phyloP scores from a whole-genome alignment of 225 moss, liverwort and hornwort species.

The Climacium dendroides region DNA sequence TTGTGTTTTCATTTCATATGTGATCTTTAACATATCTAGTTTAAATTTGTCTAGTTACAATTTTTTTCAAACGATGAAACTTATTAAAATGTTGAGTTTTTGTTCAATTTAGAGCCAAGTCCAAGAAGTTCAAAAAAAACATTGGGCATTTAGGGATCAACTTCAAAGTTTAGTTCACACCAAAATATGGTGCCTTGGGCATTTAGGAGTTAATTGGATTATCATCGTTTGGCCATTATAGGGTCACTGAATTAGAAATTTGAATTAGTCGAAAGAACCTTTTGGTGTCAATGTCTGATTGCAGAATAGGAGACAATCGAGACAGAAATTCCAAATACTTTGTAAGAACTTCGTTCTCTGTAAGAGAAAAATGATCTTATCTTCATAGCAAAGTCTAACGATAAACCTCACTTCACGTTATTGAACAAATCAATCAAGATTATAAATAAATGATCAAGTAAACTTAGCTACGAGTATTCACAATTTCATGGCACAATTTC shows the following conservation, averaged over 20 bases:
- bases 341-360: not conserved
- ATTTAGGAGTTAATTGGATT: not conserved
- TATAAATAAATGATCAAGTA: not conserved
- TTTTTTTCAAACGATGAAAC: no score
- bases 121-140: no score
- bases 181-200: not conserved
- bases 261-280: no score
- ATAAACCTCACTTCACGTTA: not conserved
- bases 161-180: not conserved
- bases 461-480: slow-evolving; percentile 5
- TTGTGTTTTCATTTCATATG: no score
- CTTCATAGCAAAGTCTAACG: not conserved
- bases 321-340: not conserved
- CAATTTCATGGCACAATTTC: slow-evolving; percentile 8
- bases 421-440: not conserved
- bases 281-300: not conserved
- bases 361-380: not conserved
- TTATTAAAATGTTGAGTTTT: no score
- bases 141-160: no score
- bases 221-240: not conserved
- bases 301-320: not conserved
- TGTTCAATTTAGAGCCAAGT: no score
- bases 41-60: no score
- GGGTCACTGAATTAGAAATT: not conserved
- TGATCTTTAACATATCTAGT: no score